These are phyloP conservation scores for Mangifera indica DNA, from an alignment of 345 rosid genomes.

Conservation along the genomic window DNA sequence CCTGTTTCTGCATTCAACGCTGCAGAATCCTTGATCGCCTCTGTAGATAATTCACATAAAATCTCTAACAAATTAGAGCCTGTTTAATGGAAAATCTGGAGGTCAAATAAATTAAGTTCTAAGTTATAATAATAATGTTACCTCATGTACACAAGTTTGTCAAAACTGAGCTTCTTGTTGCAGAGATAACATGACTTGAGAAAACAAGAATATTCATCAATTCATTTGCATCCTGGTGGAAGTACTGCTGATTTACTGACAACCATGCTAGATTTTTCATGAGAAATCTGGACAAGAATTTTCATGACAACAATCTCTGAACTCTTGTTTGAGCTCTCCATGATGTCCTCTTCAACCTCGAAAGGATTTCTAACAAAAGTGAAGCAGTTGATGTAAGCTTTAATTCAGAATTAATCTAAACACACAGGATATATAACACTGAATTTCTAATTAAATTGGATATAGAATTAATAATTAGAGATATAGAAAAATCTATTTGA, in stretches of 20 bases:
- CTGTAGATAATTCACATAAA: too few relatives aligned
- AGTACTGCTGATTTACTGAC: conserved; percentile 29
- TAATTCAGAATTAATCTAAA: too few relatives aligned
- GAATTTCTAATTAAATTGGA: too few relatives aligned
- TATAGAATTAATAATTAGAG: too few relatives aligned
- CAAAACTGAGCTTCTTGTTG: conserved; percentile 40
- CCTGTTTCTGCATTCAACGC: conserved; percentile 64
- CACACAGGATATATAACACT: too few relatives aligned
- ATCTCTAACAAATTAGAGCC: too few relatives aligned
- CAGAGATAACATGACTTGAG: conserved; percentile 65
- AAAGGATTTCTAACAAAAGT: conserved; percentile 9
- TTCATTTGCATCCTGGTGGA: not conserved
- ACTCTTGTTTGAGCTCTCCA: conserved; percentile 13
- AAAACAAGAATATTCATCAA: conserved; percentile 29
- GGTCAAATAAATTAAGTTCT: too few relatives aligned
- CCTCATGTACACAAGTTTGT: too few relatives aligned
- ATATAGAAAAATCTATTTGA: too few relatives aligned
- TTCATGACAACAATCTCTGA: conserved; percentile 51
- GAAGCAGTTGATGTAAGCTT: not conserved
- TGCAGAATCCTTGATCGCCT: conserved; percentile 84
- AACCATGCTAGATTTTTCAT: conserved; percentile 38
- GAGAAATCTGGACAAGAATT: conserved; percentile 38
- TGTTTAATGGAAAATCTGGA: too few relatives aligned
- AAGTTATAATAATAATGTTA: too few relatives aligned
- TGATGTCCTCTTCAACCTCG: conserved; percentile 6